These are phyloP conservation scores for Barbarea vulgaris DNA, from an alignment of 345 rosid genomes.

Conservation along the genomic window DNA sequence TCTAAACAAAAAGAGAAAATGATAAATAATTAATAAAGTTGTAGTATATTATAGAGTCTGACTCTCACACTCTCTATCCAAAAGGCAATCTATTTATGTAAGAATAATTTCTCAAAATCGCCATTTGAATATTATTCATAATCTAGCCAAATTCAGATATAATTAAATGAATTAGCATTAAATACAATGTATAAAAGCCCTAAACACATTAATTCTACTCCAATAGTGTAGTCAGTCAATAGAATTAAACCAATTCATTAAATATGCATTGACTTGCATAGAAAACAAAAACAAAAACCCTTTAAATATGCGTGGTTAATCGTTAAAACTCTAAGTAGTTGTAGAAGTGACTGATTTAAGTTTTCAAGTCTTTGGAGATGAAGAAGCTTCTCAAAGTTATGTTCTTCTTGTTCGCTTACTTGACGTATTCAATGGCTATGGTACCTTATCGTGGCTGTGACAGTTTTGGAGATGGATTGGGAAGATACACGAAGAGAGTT, in stretches of 20 bases:
- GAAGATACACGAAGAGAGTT: conserved; percentile 19
- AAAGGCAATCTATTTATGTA: neutral
- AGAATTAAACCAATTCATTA: conserved; percentile 6
- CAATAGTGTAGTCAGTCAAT: conserved; percentile 16
- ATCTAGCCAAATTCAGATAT: neutral
- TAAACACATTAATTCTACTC: too few species aligned
- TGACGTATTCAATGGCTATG: conserved; percentile 29
- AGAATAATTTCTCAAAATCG: neutral
- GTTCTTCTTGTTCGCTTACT: conserved; percentile 22
- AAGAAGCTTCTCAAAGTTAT: conserved; percentile 22
- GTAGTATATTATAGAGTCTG: neutral
- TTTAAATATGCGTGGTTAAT: conserved; percentile 14
- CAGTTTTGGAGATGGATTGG: conserved; percentile 10
- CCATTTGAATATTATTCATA: neutral
- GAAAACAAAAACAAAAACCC: conserved; percentile 3
- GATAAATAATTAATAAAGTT: neutral
- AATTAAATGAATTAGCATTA: neutral
- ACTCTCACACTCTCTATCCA: neutral
- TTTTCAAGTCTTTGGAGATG: conserved; percentile 1
- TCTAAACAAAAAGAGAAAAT: neutral
- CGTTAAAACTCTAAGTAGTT: neutral
- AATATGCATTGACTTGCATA: conserved; percentile 18
- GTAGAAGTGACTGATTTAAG: neutral
- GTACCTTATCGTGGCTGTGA: conserved; percentile 39
- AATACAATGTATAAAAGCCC: neutral